Conservation (phyloP, 345 rosid genomes). For the Cardiospermum halicacabum region DNA sequence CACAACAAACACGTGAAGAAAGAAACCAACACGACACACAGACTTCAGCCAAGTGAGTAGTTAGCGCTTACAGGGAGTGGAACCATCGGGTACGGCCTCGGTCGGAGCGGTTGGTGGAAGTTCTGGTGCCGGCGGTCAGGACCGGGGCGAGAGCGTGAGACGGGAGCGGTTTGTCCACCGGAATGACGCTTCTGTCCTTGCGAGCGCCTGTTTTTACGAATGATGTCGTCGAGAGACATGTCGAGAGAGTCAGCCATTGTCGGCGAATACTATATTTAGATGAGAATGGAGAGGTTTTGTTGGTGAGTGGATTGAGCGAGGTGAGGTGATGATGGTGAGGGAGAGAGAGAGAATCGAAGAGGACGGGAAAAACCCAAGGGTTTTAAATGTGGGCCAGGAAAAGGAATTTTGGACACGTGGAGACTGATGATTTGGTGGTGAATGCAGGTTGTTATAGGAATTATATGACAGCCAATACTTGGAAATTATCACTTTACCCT, state of each 20-base stretch:
- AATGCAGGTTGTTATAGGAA: no score
- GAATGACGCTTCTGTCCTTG: constrained; percentile 8
- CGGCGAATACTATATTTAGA: neutral
- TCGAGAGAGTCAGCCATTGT: constrained; percentile 40
- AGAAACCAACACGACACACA: neutral
- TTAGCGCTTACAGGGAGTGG: no score
- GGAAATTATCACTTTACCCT: no score
- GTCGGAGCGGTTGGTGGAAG: constrained; percentile 27
- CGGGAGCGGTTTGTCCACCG: neutral
- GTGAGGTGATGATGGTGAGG: neutral
- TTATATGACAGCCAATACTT: no score
- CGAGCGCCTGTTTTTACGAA: constrained; percentile 29
- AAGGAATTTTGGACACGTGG: no score
- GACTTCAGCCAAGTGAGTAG: no score
- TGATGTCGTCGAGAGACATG: constrained; percentile 56
- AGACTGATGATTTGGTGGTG: no score
- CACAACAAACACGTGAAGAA: neutral
- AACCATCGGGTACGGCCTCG: constrained; percentile 22
- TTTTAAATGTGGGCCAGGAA: no score
- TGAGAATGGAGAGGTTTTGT: neutral
- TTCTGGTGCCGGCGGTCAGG: constrained; percentile 24
- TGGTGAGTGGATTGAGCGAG: neutral
- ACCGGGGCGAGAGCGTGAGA: constrained; percentile 19
- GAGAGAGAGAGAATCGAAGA: neutral
- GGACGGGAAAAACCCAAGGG: no score